phyloP scores from a whole-genome alignment of 345 rosid genomes.

The Brassica incana region DNA sequence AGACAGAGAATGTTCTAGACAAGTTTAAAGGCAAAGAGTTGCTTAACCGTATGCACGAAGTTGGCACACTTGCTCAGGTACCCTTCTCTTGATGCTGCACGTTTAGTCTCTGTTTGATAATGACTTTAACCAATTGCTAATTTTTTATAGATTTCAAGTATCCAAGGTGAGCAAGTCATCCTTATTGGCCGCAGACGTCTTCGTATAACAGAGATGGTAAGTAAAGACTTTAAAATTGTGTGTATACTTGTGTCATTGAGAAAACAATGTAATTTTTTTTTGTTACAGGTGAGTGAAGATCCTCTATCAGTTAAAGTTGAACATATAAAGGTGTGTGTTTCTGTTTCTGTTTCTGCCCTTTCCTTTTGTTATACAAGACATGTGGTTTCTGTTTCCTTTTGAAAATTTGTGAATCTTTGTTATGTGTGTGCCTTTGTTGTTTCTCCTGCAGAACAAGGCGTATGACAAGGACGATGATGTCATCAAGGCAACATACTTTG shows the following conservation, averaged over 20 bases:
- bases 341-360: neutral
- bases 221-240: neutral
- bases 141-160: neutral
- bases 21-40: neutral
- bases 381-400: neutral
- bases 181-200: neutral
- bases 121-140: neutral
- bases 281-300: neutral
- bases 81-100: neutral
- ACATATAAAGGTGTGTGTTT: neutral
- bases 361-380: neutral
- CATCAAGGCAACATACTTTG: conserved; percentile 81
- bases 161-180: neutral
- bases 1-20: neutral
- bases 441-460: conserved; percentile 58
- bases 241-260: neutral
- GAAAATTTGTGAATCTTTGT: neutral
- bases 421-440: neutral
- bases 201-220: neutral
- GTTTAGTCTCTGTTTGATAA: neutral
- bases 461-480: conserved; percentile 85
- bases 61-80: neutral
- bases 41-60: neutral
- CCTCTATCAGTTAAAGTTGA: neutral
- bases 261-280: neutral